phyloP scores from a whole-genome alignment of 2,329 filamentous ascomycete genomes.

The Blumeria hordei region DNA sequence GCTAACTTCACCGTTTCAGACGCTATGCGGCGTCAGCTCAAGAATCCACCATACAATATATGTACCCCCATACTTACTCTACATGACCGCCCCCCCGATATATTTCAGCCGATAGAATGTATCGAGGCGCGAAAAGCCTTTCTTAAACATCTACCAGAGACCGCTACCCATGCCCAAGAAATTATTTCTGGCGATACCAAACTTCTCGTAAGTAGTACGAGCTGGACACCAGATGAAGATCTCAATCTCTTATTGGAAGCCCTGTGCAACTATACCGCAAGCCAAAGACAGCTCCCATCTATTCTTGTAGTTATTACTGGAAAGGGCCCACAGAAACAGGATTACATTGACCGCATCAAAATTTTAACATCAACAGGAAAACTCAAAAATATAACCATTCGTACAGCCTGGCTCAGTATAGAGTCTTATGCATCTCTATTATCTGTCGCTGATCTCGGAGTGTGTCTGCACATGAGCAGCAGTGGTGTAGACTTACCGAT shows the following conservation, averaged over 20 bases:
- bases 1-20: conserved; percentile 73
- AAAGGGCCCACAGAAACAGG: conserved; percentile 62
- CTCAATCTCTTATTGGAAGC: conserved; percentile 73
- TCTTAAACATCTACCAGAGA: conserved; percentile 40
- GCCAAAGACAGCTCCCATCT: conserved; percentile 22
- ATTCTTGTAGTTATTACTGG: conserved; percentile 86
- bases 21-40: conserved; percentile 61
- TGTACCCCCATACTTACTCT: conserved; percentile 41
- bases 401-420: conserved; percentile 66
- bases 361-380: conserved; percentile 34
- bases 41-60: conserved; percentile 36
- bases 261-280: conserved; percentile 45
- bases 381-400: conserved; percentile 45
- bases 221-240: conserved; percentile 93
- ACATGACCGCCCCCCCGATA: conserved; percentile 63
- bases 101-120: conserved; percentile 48
- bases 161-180: conserved; percentile 30
- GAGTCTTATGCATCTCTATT: conserved; percentile 68
- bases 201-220: conserved; percentile 77
- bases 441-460: conserved; percentile 64
- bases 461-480: conserved; percentile 79
- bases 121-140: conserved; percentile 27
- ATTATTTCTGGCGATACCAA: conserved; percentile 34
- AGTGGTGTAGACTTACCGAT: conserved; percentile 92
- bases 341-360: conserved; percentile 45